Evolutionary conservation across 345 rosid species (phyloP).

Genomic region (Jatropha curcas): DNA sequence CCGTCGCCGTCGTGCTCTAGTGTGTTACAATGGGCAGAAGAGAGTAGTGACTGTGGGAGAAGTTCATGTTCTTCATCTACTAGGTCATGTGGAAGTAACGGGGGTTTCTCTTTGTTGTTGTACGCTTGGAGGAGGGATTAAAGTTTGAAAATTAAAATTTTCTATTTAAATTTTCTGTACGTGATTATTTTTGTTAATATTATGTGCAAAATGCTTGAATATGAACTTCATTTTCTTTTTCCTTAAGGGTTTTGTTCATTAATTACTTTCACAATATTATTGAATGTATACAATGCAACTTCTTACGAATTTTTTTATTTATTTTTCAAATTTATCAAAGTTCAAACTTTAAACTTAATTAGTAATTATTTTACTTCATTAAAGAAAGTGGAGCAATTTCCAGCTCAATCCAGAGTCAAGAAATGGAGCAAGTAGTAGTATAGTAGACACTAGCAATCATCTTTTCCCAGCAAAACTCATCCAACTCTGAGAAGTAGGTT

Average conservation of each 20-base stretch:
- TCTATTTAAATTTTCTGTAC: background rate
- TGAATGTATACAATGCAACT: background rate
- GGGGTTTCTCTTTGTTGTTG: constrained; percentile 52
- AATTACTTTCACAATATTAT: background rate
- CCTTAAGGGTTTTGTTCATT: background rate
- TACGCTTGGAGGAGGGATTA: constrained; percentile 54
- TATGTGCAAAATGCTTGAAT: background rate
- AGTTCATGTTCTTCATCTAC: constrained; percentile 59
- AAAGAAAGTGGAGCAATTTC: too few relatives aligned
- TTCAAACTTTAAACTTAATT: too few relatives aligned
- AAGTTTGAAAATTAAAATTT: background rate
- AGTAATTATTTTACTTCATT: too few relatives aligned
- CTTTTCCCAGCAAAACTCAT: background rate
- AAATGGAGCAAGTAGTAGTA: background rate
- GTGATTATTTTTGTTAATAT: too few relatives aligned
- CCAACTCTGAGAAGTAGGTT: background rate
- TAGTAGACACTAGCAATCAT: background rate
- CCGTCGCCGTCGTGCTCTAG: constrained; percentile 47
- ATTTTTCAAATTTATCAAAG: background rate
- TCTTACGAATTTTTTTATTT: background rate
- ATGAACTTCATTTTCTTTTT: background rate
- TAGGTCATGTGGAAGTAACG: constrained; percentile 48
- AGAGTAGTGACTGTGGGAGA: constrained; percentile 58
- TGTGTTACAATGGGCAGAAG: constrained; percentile 69
- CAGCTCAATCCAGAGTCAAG: too few relatives aligned